Percentiles rank a stretch among this genome's conserved stretches.
Evolutionary conservation across 1,139 yeast genomes (phyloP).

Genomic region (Taphrina sp.): DNA sequence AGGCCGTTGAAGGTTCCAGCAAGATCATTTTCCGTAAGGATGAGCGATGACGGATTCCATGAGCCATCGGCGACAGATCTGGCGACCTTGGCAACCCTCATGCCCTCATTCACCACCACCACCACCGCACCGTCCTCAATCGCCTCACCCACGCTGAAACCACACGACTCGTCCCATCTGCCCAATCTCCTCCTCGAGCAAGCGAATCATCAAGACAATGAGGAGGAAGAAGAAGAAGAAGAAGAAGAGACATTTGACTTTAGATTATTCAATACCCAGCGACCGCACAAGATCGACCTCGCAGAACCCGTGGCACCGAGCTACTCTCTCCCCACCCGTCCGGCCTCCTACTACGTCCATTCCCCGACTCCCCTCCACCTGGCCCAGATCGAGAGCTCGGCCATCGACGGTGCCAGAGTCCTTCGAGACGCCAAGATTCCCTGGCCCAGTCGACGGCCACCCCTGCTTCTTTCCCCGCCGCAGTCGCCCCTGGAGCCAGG

Average conservation of each 20-base stretch:
- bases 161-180: too few relatives aligned
- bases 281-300: not conserved
- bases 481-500: not conserved
- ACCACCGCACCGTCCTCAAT: not conserved
- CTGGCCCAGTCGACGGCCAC: too few relatives aligned
- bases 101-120: constrained; percentile 12
- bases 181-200: too few relatives aligned
- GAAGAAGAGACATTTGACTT: constrained; percentile 11
- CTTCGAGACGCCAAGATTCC: not conserved
- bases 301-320: not conserved
- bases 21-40: too few relatives aligned
- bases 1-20: too few relatives aligned
- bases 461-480: too few relatives aligned
- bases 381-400: not conserved
- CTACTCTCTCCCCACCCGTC: constrained; percentile 7
- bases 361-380: not conserved
- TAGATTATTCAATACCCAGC: constrained; percentile 3
- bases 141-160: not conserved
- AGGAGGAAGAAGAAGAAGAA: constrained; percentile 37
- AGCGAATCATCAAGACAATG: not conserved
- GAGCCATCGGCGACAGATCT: constrained; percentile 14
- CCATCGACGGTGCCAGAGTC: constrained; percentile 8
- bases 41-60: not conserved
- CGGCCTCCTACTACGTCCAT: constrained; percentile 9
- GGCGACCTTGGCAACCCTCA: constrained; percentile 18